Evolutionary conservation across 768 basidiomycete genomes (phyloP), one percentile per base, ranked within the genome.

Genomic region (Filobasidium floriforme): DNA sequence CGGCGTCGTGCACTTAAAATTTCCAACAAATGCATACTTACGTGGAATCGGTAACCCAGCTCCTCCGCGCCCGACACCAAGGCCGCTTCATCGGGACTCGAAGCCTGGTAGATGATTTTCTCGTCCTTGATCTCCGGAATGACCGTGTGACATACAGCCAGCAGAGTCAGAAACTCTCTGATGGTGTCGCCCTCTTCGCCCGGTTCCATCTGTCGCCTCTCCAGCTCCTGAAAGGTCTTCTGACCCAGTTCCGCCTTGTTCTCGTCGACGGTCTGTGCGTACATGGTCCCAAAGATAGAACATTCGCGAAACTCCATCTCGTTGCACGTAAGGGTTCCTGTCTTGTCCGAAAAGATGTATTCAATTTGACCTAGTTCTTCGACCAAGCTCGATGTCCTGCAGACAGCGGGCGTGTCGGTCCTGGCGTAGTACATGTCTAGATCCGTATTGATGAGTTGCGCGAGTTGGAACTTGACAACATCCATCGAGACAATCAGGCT

Each of bases 401-500:
- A 98, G 26, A 98, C 82, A 0, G 96, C 96, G 0, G 96, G 92
- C 0, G 94, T 98, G 76, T 99, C 96, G 0, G 94, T 96, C 66
- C 82, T 86, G 12, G 88, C 86, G 77, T 98, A 88, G 80, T 99
- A 99, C 94, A 99, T 98, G 80, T 99, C 96, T 60, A 94, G 85
- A 79, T 94, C 96, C 28, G 85, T 92, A 78, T 98, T 99, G 82
- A 99, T 99, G 61, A 97, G 84, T 41, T 90, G 88, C 1, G 96
- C 93, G 80, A 98, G 96, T 77, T 61, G 92, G 74, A 88, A 98
- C 78, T 97, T 97, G 81, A 99, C 96, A 41, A 98, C 89, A 81
- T 99, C 96, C 89, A 98, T 98, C 3, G 96, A 98, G 72, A 99
- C 96, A 73, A 98, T 94, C 71, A 99, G 87, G 0, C 81, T 81